Base-by-base conservation (phyloP, 305 asterid genomes). In the Fraxinus greggii region DNA sequence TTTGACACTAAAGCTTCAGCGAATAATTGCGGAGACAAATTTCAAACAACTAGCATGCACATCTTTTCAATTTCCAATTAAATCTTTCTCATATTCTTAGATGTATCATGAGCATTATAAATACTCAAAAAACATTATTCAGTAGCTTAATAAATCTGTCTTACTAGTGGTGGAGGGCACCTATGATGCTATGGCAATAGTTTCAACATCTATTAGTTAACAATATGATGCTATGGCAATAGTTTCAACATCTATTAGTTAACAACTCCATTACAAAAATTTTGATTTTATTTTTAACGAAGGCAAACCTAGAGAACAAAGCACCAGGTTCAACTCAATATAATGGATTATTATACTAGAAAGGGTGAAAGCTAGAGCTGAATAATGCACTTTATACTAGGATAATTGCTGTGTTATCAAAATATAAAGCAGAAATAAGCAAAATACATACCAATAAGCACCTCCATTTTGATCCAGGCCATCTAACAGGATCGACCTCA, bases 401-500 rank as follows among this genome's bases (percentile, higher is more conserved):
- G 59, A 67, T 42, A 19, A 28, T 67, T 17, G 7, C 8, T 10
- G 29, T 31, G 26, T 19, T 24, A 35, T 26, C 59, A 75, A 15
- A 81, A 17, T 67, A 63, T 65, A 17, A 78, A 40, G 79, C 48
- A 40, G 72, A 38, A 70, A 48, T 1, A 1, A 36, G 67, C 35
- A 13, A 77, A 72, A 8, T 3, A 79, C 89, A 56, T 91, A 97
- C 99, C 97, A 92, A 80, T 77, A 97, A 84, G 89, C 94, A 89
- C 86, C 93, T 93, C 99, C 99, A 97, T 86, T 91, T 97, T 32
- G 99, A 97, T 82, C 93, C 93, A 79, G 97, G 94, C 99, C 99
- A 97, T 84, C 96, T 87, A 78, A 86, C 88, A 33, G 97, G 97
- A 86, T 97, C 99, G 73, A 85, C 88, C 48, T 94, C 98, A 76